Conservation (phyloP, 352 stramenopile genomes). For the Globisporangium alternatum region DNA sequence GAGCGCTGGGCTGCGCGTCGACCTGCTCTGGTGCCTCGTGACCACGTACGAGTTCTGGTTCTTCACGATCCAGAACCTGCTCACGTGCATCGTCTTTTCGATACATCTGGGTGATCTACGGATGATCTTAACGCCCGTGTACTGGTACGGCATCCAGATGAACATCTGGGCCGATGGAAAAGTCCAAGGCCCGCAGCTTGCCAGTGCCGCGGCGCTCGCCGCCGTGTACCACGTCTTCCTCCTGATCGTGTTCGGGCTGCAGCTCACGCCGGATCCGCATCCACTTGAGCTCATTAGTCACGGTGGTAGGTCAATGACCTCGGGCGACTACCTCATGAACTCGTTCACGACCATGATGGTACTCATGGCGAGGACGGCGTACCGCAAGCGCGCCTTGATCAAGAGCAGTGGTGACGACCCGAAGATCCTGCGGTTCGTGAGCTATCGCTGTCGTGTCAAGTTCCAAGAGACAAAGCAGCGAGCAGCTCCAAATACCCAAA, state of each 20-base stretch:
- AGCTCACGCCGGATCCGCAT: constrained; percentile 7
- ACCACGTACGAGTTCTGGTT: constrained; percentile 45
- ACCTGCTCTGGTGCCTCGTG: constrained; percentile 12
- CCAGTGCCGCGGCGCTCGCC: constrained; percentile 1
- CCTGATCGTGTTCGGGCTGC: constrained; percentile 5
- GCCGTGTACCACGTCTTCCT: constrained; percentile 5
- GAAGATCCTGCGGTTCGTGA: constrained; percentile 26
- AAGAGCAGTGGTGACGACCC: constrained; percentile 19
- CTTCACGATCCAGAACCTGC: constrained; percentile 23
- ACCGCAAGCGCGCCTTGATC: constrained; percentile 18
- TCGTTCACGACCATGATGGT: constrained; percentile 26
- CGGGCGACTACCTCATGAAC: constrained; percentile 25
- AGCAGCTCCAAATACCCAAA: neutral
- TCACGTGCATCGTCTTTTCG: constrained; percentile 17
- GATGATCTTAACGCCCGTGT: constrained; percentile 10
- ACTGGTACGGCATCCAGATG: constrained; percentile 24
- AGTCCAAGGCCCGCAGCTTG: constrained; percentile 10
- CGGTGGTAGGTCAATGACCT: constrained; percentile 3
- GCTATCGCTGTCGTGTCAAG: constrained; percentile 27
- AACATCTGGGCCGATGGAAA: constrained; percentile 32
- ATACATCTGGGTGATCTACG: constrained; percentile 21
- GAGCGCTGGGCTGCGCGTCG: neutral
- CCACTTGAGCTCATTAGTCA: constrained; percentile 11
- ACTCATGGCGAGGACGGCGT: constrained; percentile 27
- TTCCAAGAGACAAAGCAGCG: constrained; percentile 5